Evolutionary conservation across 345 rosid genomes (phyloP).

Genomic region (Durio zibethinus): DNA sequence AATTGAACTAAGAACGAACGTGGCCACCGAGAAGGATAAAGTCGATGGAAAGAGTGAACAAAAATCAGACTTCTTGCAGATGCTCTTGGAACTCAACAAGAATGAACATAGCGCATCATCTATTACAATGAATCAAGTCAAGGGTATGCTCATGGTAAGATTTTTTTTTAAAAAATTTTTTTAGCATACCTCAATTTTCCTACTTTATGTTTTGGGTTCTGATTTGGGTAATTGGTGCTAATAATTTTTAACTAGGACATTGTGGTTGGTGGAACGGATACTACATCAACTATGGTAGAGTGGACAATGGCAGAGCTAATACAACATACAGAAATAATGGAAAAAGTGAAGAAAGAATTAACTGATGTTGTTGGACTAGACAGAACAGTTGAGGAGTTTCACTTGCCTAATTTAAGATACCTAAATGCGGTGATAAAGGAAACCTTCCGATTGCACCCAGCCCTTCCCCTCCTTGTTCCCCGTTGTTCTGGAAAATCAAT

Average conservation of each 20-base stretch:
- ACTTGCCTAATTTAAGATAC: not conserved
- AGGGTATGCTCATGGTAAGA: conserved; percentile 35
- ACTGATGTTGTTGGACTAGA: not conserved
- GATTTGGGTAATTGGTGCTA: not conserved
- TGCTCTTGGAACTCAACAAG: conserved; percentile 25
- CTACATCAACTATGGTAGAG: not conserved
- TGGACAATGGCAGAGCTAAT: conserved; percentile 14
- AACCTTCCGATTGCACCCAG: conserved; percentile 11
- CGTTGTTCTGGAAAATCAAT: not conserved
- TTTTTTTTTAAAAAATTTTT: too few relatives aligned
- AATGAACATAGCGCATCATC: conserved; percentile 18
- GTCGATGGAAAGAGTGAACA: not conserved
- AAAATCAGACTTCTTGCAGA: conserved; percentile 27
- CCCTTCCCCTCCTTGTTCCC: not conserved
- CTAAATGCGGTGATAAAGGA: not conserved
- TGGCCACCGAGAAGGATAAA: not conserved
- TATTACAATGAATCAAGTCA: conserved; percentile 22
- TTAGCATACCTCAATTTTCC: not conserved
- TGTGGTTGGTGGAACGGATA: conserved; percentile 3
- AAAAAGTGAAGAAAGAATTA: conserved; percentile 6
- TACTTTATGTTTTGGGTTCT: not conserved
- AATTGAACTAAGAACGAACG: conserved; percentile 15
- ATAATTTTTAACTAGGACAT: not conserved
- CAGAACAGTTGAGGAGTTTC: conserved; percentile 3
- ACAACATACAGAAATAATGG: not conserved